These are phyloP conservation scores for Tylopilus vinaceipallidus DNA, from an alignment of 768 basidiomycete species.

Conservation along the genomic window DNA sequence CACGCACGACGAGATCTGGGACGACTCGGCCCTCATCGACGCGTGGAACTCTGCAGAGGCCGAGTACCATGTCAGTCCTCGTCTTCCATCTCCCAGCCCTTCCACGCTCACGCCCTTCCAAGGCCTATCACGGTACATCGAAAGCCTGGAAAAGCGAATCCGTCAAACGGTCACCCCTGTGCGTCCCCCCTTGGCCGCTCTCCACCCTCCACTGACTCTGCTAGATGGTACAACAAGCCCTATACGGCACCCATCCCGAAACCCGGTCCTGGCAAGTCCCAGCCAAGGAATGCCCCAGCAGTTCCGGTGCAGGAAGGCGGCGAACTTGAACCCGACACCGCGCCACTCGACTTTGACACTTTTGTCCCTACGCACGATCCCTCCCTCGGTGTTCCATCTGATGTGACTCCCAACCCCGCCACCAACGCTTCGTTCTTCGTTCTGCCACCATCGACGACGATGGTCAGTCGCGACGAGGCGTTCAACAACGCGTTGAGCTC, in stretches of 20 bases:
- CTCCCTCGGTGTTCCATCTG: conserved; percentile 42
- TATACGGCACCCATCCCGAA: conserved; percentile 15
- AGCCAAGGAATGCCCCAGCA: too few species aligned
- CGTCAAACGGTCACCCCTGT: conserved; percentile 73
- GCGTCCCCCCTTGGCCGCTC: conserved; percentile 25
- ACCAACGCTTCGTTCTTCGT: conserved; percentile 23
- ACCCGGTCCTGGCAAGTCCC: conserved; percentile 7
- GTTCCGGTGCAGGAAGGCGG: not conserved
- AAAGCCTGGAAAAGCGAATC: conserved; percentile 71
- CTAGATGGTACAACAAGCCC: conserved; percentile 80
- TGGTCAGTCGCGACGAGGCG: conserved; percentile 68
- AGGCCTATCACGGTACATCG: conserved; percentile 65
- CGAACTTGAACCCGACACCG: conserved; percentile 47
- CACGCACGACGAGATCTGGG: conserved; percentile 79
- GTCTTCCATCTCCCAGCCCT: not conserved
- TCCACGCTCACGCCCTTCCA: not conserved
- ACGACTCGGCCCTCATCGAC: conserved; percentile 77
- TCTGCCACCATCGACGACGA: conserved; percentile 34
- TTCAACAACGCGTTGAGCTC: conserved; percentile 72
- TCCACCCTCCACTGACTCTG: not conserved
- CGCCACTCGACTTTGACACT: conserved; percentile 66
- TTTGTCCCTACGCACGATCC: conserved; percentile 72
- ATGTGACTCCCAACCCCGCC: conserved; percentile 11
- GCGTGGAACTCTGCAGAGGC: conserved; percentile 85
- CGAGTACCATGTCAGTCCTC: conserved; percentile 61